These are phyloP conservation scores for Drechslera avenae DNA, from an alignment of 2,329 filamentous ascomycete genomes.

Conservation along the genomic window DNA sequence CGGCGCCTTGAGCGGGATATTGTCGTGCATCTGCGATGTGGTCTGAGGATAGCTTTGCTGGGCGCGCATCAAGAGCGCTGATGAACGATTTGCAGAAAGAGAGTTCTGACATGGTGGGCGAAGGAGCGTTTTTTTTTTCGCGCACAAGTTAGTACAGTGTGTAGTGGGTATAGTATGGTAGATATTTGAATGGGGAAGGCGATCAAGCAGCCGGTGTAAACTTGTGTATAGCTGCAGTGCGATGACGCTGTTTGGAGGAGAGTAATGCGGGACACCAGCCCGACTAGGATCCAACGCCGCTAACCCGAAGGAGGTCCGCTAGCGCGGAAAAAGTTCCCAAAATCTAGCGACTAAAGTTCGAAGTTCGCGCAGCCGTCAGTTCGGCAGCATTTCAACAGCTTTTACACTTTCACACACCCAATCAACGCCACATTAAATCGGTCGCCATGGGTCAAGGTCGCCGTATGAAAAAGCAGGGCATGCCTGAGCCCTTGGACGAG, in stretches of 20 bases:
- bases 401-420: slow-evolving; percentile 3
- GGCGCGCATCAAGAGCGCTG: slow-evolving; percentile 74
- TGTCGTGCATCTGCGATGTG: slow-evolving; percentile 85
- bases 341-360: slow-evolving; percentile 28
- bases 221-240: slow-evolving; percentile 9
- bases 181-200: too few species aligned
- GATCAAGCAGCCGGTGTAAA: too few species aligned
- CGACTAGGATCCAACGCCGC: slow-evolving; percentile 2
- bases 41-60: slow-evolving; percentile 82
- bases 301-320: slow-evolving; percentile 18
- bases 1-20: slow-evolving; percentile 76
- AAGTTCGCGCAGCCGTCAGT: slow-evolving; percentile 18
- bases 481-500: slow-evolving; percentile 81
- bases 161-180: too few species aligned
- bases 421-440: background rate
- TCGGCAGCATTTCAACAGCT: slow-evolving; percentile 6
- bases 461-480: slow-evolving; percentile 94
- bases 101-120: slow-evolving; percentile 63
- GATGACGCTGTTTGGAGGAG: slow-evolving; percentile 38
- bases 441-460: slow-evolving; percentile 79
- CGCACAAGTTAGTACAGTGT: too few species aligned
- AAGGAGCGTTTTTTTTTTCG: too few species aligned
- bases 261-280: slow-evolving; percentile 24
- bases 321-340: slow-evolving; percentile 24
- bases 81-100: slow-evolving; percentile 86